Evolutionary conservation across 495 filamentous ascomycete genomes (phyloP), one percentile per base, ranked within the genome.

Genomic region (Podospora australis): DNA sequence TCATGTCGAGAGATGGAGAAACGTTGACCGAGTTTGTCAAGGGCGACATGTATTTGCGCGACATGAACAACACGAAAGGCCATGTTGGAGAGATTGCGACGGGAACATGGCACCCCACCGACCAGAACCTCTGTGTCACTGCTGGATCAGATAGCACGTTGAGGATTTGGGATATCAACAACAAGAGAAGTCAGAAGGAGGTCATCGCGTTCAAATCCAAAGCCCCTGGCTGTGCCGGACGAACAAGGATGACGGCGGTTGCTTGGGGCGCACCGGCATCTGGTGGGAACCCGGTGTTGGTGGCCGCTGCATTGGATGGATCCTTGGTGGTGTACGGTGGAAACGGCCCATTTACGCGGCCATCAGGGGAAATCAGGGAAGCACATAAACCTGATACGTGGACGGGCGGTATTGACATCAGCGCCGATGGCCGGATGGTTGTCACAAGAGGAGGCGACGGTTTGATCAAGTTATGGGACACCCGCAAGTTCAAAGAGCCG

Each of bases 1-100:
- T 98, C 35, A 73, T 96, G 57, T 84, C 78, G 58, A 82, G 92
- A 53, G 91, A 98, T 70, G 92, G 92, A 6, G 88, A 90, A 30
- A 74, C 83, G 8, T 47, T 90, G 10, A 81, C 83, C 2, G 89
- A 96, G 63, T 96, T 95, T 53, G 81, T 85, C 45, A 98, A 98
- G 68, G 92, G 92, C 17, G 92, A 98, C 60, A 96, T 96, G 91
- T 98, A 98, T 60, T 68, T 98, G 47, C 78, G 92, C 30, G 94
- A 98, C 60, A 88, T 96, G 79, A 77, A 96, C 63, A 88, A 96
- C 61, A 98, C 92, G 0, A 97, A 96, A 59, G 92, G 92, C 0
- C 92, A 98, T 60, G 79, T 95, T 30, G 87, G 90, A 1, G 92
- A 95, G 66, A 81, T 94, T 23, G 86, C 87, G 20, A 83, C 82